Base-by-base conservation (phyloP, 495 filamentous ascomycete species). In the Aspergillus avenaceus region DNA sequence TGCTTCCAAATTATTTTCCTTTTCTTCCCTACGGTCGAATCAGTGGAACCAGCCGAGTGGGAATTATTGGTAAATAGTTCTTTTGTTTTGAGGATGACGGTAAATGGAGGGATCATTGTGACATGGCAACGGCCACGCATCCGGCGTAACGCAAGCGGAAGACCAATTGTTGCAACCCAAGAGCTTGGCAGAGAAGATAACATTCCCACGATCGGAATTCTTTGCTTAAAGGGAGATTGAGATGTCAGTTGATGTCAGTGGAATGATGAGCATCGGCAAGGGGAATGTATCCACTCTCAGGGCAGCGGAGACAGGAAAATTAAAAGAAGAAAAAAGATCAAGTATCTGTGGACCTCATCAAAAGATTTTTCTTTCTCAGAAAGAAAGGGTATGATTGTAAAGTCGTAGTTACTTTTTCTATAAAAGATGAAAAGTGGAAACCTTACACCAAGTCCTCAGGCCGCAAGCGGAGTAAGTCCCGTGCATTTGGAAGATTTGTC, bases 61-160 rank as follows among this genome's bases (percentile, higher is more conserved):
- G 8, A 21, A 42, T 52, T 57, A 53, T 49, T 58, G 55, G 47
- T 25, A 51, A 16, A 49, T 36, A 43, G 28, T 51, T 41, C 21
- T 22, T n/a, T n/a, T n/a, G n/a, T n/a, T n/a, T n/a, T n/a, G n/a
- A n/a, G n/a, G n/a, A n/a, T n/a, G n/a, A n/a, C n/a, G n/a, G 36
- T 22, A 24, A 51, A 37, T 22, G 36, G 43, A 38, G 8, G 16
- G 34, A 16, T 51, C 45, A 47, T n/a, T 47, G 42, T 55, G 47
- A 55, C 53, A 48, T 40, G 47, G 42, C 43, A 44, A 36, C 45
- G 28, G 46, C 45, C 26, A 50, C 48, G 41, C 42, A 41, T 54
- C 19, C 47, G 50, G 46, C 41, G 27, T 47, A 43, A 51, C 43
- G 50, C 47, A 54, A 47, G 41, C 45, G 45, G 47, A 22, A 2